These are phyloP conservation scores for Graphilbum fragrans DNA, from an alignment of 2,329 filamentous ascomycete species.

Conservation along the genomic window DNA sequence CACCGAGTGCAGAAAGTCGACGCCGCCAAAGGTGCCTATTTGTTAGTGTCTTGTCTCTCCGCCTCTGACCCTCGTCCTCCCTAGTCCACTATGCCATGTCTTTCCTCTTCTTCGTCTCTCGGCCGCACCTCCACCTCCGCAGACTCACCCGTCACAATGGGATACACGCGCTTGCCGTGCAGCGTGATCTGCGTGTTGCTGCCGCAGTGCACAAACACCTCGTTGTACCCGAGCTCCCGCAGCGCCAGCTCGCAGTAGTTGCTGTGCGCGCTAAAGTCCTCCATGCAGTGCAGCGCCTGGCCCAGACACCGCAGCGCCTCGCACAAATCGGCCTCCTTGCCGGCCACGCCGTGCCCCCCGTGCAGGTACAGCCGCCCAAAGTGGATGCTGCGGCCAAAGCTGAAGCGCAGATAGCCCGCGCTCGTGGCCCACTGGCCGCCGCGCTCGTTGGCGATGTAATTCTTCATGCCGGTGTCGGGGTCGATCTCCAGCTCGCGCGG, in stretches of 20 bases:
- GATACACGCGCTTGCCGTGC: constrained; percentile 55
- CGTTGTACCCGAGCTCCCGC: constrained; percentile 55
- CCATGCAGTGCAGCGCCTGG: constrained; percentile 64
- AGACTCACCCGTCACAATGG: constrained; percentile 50
- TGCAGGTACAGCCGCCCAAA: constrained; percentile 64
- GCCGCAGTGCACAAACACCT: constrained; percentile 68
- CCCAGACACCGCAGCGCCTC: constrained; percentile 68
- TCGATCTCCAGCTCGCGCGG: constrained; percentile 63
- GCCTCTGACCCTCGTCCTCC: no score
- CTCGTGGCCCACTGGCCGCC: constrained; percentile 78
- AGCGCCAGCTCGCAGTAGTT: constrained; percentile 74
- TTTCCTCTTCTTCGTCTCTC: no score
- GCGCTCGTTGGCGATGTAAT: constrained; percentile 89
- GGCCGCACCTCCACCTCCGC: no score
- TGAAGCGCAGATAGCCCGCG: constrained; percentile 69
- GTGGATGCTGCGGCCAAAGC: constrained; percentile 62
- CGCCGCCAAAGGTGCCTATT: constrained; percentile 56
- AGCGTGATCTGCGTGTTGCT: constrained; percentile 51
- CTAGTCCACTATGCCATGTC: not conserved
- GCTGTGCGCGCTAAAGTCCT: constrained; percentile 71
- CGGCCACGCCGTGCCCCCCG: constrained; percentile 45
- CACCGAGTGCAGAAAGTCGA: constrained; percentile 75
- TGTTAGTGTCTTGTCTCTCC: no score
- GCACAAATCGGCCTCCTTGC: constrained; percentile 65
- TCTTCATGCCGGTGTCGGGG: constrained; percentile 84